A percentile compares a stretch with the other conserved stretches of the same genome.
These are phyloP conservation scores for Russula ochroleuca DNA, from an alignment of 768 basidiomycete species.

Conservation along the genomic window DNA sequence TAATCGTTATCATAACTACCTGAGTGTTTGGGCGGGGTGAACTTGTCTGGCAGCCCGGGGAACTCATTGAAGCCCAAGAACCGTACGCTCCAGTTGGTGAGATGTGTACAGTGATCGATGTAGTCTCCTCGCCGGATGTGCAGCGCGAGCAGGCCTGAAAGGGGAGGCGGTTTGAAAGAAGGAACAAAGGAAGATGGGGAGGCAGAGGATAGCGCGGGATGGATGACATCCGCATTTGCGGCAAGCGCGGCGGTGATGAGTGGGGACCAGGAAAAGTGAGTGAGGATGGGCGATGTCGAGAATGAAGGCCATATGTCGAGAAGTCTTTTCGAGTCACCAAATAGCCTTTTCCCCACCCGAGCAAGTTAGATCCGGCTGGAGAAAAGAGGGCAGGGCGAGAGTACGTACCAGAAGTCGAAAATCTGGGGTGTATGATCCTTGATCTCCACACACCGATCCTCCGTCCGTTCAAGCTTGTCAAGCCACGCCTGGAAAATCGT, in stretches of 20 bases:
- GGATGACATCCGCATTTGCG: conserved; percentile 33
- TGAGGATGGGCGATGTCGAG: conserved; percentile 35
- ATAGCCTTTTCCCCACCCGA: conserved; percentile 31
- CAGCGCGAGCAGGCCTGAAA: conserved; percentile 42
- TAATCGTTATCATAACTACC: not conserved
- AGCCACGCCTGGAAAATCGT: conserved; percentile 40
- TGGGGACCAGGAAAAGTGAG: conserved; percentile 40
- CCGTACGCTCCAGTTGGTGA: conserved; percentile 35
- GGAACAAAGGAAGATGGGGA: conserved; percentile 2
- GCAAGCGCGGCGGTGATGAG: conserved; percentile 35
- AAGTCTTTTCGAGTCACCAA: conserved; percentile 35
- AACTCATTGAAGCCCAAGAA: conserved; percentile 46
- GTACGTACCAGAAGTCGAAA: conserved; percentile 38
- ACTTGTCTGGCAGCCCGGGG: conserved; percentile 40
- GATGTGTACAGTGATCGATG: conserved; percentile 39
- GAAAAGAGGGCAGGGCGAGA: not conserved
- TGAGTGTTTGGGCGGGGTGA: conserved; percentile 24
- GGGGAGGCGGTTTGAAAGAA: conserved; percentile 26
- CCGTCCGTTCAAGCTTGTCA: conserved; percentile 34
- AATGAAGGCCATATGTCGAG: conserved; percentile 37
- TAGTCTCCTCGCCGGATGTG: conserved; percentile 53
- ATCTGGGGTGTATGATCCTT: conserved; percentile 35
- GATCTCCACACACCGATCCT: conserved; percentile 42
- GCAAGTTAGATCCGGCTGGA: not conserved
- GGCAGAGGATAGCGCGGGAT: conserved; percentile 13